phyloP scores from a whole-genome alignment of 1,284 basidiomycete genomes.

The Microbotryum saponariae region DNA sequence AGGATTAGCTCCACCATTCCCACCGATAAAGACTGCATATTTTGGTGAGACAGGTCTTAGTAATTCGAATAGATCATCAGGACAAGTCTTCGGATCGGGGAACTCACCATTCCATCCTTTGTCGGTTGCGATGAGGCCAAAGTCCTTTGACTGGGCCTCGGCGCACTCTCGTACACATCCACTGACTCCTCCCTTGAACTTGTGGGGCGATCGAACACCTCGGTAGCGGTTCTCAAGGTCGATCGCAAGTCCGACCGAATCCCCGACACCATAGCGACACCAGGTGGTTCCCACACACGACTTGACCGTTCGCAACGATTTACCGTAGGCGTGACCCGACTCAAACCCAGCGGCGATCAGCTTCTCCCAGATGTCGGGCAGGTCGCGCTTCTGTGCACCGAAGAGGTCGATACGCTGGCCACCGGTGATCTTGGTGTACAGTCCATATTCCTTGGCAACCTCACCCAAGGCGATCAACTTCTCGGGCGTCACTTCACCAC shows the following conservation, averaged over 20 bases:
- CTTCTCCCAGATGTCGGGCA: slow-evolving; percentile 68
- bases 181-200: slow-evolving; percentile 67
- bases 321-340: slow-evolving; percentile 68
- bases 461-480: slow-evolving; percentile 60
- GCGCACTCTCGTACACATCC: slow-evolving; percentile 68
- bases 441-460: slow-evolving; percentile 59
- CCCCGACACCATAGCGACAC: slow-evolving; percentile 69
- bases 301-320: slow-evolving; percentile 54
- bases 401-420: slow-evolving; percentile 65
- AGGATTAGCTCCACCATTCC: slow-evolving; percentile 66
- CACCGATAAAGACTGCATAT: slow-evolving; percentile 57
- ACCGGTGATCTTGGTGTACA: slow-evolving; percentile 61
- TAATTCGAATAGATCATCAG: background rate
- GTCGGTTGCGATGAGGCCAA: slow-evolving; percentile 67
- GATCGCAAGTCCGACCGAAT: slow-evolving; percentile 65
- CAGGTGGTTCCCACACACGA: slow-evolving; percentile 55
- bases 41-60: slow-evolving; percentile 2
- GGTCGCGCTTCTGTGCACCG: slow-evolving; percentile 63
- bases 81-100: background rate
- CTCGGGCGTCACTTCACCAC: slow-evolving; percentile 61
- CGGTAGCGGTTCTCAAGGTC: slow-evolving; percentile 66
- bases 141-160: slow-evolving; percentile 67
- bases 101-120: slow-evolving; percentile 62
- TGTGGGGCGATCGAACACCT: slow-evolving; percentile 60
- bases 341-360: slow-evolving; percentile 57